Conservation (phyloP, 1,139 yeast genomes). For the Nakaseomyces delphensis region DNA sequence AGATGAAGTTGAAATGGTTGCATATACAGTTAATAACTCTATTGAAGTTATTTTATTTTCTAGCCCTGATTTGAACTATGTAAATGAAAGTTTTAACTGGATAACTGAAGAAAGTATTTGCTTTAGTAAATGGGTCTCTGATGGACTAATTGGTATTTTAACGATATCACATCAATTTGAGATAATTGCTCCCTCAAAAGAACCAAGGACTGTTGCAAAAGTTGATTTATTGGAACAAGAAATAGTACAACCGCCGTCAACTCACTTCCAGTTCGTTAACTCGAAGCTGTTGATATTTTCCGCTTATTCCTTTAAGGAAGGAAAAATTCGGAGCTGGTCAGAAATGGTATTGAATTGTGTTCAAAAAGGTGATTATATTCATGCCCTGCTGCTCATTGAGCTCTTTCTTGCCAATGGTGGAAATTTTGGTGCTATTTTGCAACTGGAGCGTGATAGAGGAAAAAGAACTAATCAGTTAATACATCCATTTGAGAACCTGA, state of each 20-base stretch:
- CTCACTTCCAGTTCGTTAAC: constrained; percentile 27
- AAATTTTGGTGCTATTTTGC: constrained; percentile 15
- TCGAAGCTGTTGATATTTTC: constrained; percentile 21
- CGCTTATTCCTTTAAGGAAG: constrained; percentile 22
- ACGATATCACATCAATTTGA: constrained; percentile 42
- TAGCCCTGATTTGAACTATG: background rate
- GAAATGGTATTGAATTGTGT: constrained; percentile 25
- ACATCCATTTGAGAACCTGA: constrained; percentile 48
- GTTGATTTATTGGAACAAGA: constrained; percentile 42
- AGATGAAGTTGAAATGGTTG: constrained; percentile 36
- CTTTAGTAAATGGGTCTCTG: constrained; percentile 52
- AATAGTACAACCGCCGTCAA: constrained; percentile 34
- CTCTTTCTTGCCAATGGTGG: constrained; percentile 39
- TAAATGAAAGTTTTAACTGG: constrained; percentile 37
- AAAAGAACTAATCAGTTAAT: constrained; percentile 43
- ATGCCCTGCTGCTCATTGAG: constrained; percentile 35
- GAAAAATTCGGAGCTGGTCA: constrained; percentile 28
- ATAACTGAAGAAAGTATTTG: constrained; percentile 40
- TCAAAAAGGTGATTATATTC: constrained; percentile 33
- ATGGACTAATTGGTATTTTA: constrained; percentile 42
- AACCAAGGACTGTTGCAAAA: constrained; percentile 33
- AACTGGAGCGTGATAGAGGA: constrained; percentile 27
- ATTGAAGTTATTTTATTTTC: constrained; percentile 30
- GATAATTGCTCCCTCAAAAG: constrained; percentile 31
- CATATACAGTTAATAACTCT: constrained; percentile 14